Base-by-base conservation (phyloP, 2,329 filamentous ascomycete genomes). In the Lecanicillium sp. region DNA sequence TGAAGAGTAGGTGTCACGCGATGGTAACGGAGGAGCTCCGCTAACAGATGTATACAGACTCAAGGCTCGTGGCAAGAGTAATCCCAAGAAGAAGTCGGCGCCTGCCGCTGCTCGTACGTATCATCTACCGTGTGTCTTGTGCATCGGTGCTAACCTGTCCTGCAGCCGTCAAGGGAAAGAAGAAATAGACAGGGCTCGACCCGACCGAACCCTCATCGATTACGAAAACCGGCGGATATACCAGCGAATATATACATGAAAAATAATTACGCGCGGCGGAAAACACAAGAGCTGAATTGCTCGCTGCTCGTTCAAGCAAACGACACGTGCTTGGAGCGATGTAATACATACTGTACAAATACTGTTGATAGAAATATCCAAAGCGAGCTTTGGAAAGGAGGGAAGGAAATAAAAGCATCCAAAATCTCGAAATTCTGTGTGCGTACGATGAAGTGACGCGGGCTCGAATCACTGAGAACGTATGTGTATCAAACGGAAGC, bases 1-100 rank as follows among this genome's bases (percentile, higher is more conserved):
- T 64, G 74, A 77, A 67, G 78, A 79, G 82, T 78, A 74, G 58
- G 75, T 62, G 44, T 23, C 21, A 11, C 26, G 42, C 20, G 15
- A 14, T 38, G 17, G 23, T 24, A 30, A 40, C 26, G 11, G 19
- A 36, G 15, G n/a, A 36, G 51, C 24, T 43, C n/a, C 44, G 50
- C 62, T 70, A 57, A 72, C 56, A 12, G 29, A 42, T 53, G 35
- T 49, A 14, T 52, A 54, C 59, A 88, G 84, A 59, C 70, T 85
- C 58, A 90, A 88, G 66, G 68, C 78, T 24, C 83, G 90, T 72
- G 90, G 90, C 56, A 96, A 97, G 75, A 84, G 84, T 48, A 80
- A 85, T 37, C 90, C 91, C 7, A 80, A 94, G 79, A 96, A 95
- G 80, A 94, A 93, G 77, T 83, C 75, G 62, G 82, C 65, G 4